These are phyloP conservation scores for Fusarium sp. DNA, from an alignment of 2,329 filamentous ascomycete species.

Conservation along the genomic window DNA sequence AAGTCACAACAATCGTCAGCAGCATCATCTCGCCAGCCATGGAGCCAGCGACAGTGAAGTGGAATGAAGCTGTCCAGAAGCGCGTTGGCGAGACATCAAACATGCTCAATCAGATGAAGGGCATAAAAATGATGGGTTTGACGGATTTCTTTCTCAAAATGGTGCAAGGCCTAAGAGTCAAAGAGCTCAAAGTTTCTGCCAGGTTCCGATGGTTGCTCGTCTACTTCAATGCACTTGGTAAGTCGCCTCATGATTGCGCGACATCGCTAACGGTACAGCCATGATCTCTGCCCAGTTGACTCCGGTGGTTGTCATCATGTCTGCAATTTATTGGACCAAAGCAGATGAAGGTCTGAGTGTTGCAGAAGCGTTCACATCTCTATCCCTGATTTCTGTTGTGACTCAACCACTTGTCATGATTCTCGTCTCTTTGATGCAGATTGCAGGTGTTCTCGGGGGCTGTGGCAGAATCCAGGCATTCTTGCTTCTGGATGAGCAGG, in stretches of 20 bases:
- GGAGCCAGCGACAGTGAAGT: conserved; percentile 47
- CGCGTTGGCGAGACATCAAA: conserved; percentile 51
- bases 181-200: conserved; percentile 51
- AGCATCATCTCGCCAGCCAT: conserved; percentile 38
- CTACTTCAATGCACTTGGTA: conserved; percentile 43
- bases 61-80: conserved; percentile 51
- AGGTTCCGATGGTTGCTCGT: conserved; percentile 48
- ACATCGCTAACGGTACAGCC: conserved; percentile 14
- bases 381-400: conserved; percentile 48
- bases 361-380: conserved; percentile 47
- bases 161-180: conserved; percentile 47
- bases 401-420: conserved; percentile 46
- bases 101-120: conserved; percentile 53
- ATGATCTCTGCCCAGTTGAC: conserved; percentile 43
- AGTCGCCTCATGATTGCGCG: neutral
- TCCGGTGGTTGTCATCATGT: conserved; percentile 45
- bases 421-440: conserved; percentile 45
- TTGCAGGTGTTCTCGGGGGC: conserved; percentile 46
- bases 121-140: conserved; percentile 55
- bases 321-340: conserved; percentile 46
- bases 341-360: conserved; percentile 42
- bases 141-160: conserved; percentile 43
- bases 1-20: conserved; percentile 33
- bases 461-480: conserved; percentile 47
- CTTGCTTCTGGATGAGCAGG: conserved; percentile 40